phyloP scores from a whole-genome alignment of 208 protist genomes.

The Acanthamoeba triangularis region DNA sequence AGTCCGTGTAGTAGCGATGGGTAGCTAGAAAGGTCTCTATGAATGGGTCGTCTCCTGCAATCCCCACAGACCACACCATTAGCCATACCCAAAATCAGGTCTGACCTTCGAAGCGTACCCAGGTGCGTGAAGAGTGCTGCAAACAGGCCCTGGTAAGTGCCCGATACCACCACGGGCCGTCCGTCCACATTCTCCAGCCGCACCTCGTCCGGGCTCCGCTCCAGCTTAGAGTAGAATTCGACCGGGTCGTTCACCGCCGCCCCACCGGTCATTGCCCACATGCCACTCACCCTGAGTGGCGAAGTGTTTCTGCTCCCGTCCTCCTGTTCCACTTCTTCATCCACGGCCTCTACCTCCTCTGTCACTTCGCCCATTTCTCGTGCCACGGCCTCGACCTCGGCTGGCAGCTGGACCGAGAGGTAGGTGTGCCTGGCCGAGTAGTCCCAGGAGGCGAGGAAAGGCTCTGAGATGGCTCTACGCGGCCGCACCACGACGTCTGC shows the following conservation, averaged over 20 bases:
- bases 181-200: background rate
- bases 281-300: too few species aligned
- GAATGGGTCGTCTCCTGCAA: background rate
- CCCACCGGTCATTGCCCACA: background rate
- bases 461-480: background rate
- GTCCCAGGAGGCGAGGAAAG: background rate
- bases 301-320: too few species aligned
- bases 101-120: background rate
- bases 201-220: background rate
- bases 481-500: background rate
- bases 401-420: background rate
- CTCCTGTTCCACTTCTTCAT: background rate
- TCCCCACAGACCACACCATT: background rate
- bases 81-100: background rate
- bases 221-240: background rate
- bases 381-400: background rate
- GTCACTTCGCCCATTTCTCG: too few species aligned
- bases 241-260: background rate
- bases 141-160: background rate
- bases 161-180: background rate
- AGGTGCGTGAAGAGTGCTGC: background rate
- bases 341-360: background rate
- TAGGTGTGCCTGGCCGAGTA: background rate
- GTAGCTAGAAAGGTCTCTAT: conserved; percentile 29
- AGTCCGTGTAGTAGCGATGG: conserved; percentile 41